These are phyloP conservation scores for Betula pendula DNA, from an alignment of 306 rosid genomes.

Conservation along the genomic window DNA sequence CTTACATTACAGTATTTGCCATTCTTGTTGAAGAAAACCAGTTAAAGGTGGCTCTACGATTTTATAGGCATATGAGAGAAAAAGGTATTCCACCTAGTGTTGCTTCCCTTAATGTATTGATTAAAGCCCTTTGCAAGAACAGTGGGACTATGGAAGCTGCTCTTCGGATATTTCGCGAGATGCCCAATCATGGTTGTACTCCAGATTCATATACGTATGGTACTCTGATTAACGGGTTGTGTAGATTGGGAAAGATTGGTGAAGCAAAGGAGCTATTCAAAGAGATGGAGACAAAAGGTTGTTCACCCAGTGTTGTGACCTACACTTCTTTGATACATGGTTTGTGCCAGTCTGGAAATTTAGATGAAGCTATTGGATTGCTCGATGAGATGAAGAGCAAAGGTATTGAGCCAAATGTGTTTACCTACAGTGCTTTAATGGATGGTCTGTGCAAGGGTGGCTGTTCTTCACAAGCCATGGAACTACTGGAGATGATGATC, in stretches of 20 bases:
- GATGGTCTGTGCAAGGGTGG: slow-evolving; percentile 83
- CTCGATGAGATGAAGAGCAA: slow-evolving; percentile 68
- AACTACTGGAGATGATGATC: slow-evolving; percentile 60
- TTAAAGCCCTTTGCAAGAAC: slow-evolving; percentile 86
- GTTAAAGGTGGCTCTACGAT: slow-evolving; percentile 60
- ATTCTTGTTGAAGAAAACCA: slow-evolving; percentile 88
- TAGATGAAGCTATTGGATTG: slow-evolving; percentile 64
- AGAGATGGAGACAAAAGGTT: slow-evolving; percentile 70
- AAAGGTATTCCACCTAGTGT: slow-evolving; percentile 58
- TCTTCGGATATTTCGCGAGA: slow-evolving; percentile 61
- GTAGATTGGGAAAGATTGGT: slow-evolving; percentile 58
- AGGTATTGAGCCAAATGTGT: slow-evolving; percentile 75
- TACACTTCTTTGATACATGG: slow-evolving; percentile 81
- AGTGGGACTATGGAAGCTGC: slow-evolving; percentile 68
- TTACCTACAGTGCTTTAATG: slow-evolving; percentile 74
- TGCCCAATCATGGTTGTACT: slow-evolving; percentile 68
- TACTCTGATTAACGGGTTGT: slow-evolving; percentile 79
- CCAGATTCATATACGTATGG: slow-evolving; percentile 94
- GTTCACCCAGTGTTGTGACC: slow-evolving; percentile 70
- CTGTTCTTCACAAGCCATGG: slow-evolving; percentile 64
- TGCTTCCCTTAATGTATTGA: slow-evolving; percentile 74
- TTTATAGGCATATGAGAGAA: slow-evolving; percentile 73
- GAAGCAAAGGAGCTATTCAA: slow-evolving; percentile 68
- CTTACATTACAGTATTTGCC: slow-evolving; percentile 60
- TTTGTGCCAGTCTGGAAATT: slow-evolving; percentile 56